Evolutionary conservation across 2,329 filamentous ascomycete genomes (phyloP), one percentile per base, ranked within the genome.

Genomic region (Fusarium pseudograminearum): DNA sequence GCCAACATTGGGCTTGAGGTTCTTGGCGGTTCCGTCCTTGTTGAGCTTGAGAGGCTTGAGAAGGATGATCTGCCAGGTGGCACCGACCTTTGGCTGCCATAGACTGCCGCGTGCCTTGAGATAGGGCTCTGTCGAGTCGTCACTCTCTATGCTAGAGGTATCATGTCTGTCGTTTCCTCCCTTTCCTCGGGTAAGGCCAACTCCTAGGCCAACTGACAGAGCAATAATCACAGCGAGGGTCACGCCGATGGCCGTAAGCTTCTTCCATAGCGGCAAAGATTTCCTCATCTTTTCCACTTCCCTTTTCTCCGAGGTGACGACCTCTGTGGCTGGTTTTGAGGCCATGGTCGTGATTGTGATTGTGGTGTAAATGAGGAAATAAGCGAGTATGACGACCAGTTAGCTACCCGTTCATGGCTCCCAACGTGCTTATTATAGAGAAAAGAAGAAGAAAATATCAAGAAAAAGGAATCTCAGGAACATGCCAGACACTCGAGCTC

Each of bases 1-100:
- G 7, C 82, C 79, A 1, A 88, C 86, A 65, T 90, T 80, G 11
- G 83, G 82, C 22, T 71, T 66, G 20, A 75, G 60, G 41, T 52
- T 40, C 22, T 61, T 47, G 38, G 77, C 73, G 24, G 76, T 72
- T 15, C 75, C 70, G 47, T 80, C 79, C 55, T 80, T 79, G 72
- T 83, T 77, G 71, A 85, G 76, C 76, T 79, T 77, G 51, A 87
- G 76, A 53, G 79, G 77, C 55, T 80, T 76, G 51, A 72, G 76
- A 22, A 91, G 83, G 45, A 89, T 80, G 55, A 91, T 91, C 73
- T 91, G 89, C 88, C 88, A 91, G 5, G 83, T 83, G 6, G 81
- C 78, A 28, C 83, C 84, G 26, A 84, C 83, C 3, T 76, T 73
- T 4, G 89, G 89, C 59, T 83, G 79, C 88, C 88, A 90, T 34